Evolutionary conservation across 495 filamentous ascomycete genomes (phyloP).

Genomic region (Penicillium salamii): DNA sequence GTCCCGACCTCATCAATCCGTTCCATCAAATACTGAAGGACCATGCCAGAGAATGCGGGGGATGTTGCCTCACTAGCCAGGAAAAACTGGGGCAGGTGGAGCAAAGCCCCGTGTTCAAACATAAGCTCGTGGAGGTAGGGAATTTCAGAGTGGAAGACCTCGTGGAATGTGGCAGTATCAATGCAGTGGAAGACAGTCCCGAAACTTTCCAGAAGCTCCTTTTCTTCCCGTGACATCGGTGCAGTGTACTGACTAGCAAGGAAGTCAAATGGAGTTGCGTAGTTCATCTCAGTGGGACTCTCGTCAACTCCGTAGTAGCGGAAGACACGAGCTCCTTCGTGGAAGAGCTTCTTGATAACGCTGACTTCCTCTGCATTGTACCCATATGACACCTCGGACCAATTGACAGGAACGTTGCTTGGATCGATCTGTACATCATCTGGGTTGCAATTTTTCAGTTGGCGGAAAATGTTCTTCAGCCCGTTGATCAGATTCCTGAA

Average conservation of each 20-base stretch:
- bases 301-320: slow-evolving; percentile 92
- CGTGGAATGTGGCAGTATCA: slow-evolving; percentile 96
- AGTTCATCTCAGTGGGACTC: slow-evolving; percentile 67
- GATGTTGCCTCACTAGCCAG: slow-evolving; percentile 96
- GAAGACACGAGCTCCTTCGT: slow-evolving; percentile 93
- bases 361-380: slow-evolving; percentile 97
- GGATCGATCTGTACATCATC: slow-evolving; percentile 63
- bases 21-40: slow-evolving; percentile 94
- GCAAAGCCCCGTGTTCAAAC: slow-evolving; percentile 89
- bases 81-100: slow-evolving; percentile 97
- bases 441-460: slow-evolving; percentile 87
- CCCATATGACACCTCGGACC: slow-evolving; percentile 93
- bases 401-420: slow-evolving; percentile 78
- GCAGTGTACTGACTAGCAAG: slow-evolving; percentile 91
- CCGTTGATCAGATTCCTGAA: slow-evolving; percentile 99
- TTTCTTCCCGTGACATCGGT: slow-evolving; percentile 90
- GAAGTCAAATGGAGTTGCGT: slow-evolving; percentile 78
- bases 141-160: slow-evolving; percentile 97
- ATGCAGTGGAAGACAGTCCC: slow-evolving; percentile 98
- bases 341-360: slow-evolving; percentile 95
- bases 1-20: slow-evolving; percentile 93
- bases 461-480: slow-evolving; percentile 94
- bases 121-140: slow-evolving; percentile 96
- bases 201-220: slow-evolving; percentile 95
- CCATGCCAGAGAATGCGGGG: slow-evolving; percentile 96